Evolutionary conservation across 148 eudicot genomes (phyloP).

Genomic region (Cornus suecica): DNA sequence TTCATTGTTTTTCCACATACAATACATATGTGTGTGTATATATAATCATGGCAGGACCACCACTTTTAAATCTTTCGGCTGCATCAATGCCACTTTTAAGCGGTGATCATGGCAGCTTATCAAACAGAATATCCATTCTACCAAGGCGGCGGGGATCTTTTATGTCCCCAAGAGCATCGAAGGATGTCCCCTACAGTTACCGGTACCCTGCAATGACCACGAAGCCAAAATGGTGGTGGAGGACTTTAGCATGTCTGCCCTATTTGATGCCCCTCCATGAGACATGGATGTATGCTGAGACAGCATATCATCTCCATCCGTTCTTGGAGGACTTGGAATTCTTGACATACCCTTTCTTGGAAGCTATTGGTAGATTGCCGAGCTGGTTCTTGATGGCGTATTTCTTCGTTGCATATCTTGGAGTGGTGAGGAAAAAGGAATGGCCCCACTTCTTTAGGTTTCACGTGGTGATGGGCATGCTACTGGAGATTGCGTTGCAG

Average conservation of each 20-base stretch:
- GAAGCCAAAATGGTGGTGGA: slow-evolving; percentile 90
- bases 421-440: slow-evolving; percentile 77
- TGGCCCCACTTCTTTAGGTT: slow-evolving; percentile 96
- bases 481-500: slow-evolving; percentile 77
- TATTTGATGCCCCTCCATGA: slow-evolving; percentile 82
- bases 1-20: neutral
- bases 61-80: slow-evolving; percentile 33
- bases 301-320: slow-evolving; percentile 75
- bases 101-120: slow-evolving; percentile 44
- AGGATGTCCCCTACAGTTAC: slow-evolving; percentile 57
- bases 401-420: slow-evolving; percentile 69
- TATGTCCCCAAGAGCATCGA: slow-evolving; percentile 48
- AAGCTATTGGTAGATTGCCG: slow-evolving; percentile 61
- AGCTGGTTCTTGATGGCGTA: slow-evolving; percentile 75
- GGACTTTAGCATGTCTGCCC: slow-evolving; percentile 74
- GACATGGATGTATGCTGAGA: slow-evolving; percentile 86
- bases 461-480: slow-evolving; percentile 83
- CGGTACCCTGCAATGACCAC: slow-evolving; percentile 70
- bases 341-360: slow-evolving; percentile 62
- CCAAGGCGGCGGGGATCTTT: slow-evolving; percentile 17
- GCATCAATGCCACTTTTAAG: slow-evolving; percentile 43
- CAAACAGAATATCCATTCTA: slow-evolving; percentile 28
- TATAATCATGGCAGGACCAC: slow-evolving; percentile 26
- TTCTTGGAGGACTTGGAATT: slow-evolving; percentile 69
- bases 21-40: neutral